A percentile compares a stretch with the other conserved stretches of the same genome.
Conservation (phyloP, 352 stramenopile species). For the Nothophytophthora sp. region DNA sequence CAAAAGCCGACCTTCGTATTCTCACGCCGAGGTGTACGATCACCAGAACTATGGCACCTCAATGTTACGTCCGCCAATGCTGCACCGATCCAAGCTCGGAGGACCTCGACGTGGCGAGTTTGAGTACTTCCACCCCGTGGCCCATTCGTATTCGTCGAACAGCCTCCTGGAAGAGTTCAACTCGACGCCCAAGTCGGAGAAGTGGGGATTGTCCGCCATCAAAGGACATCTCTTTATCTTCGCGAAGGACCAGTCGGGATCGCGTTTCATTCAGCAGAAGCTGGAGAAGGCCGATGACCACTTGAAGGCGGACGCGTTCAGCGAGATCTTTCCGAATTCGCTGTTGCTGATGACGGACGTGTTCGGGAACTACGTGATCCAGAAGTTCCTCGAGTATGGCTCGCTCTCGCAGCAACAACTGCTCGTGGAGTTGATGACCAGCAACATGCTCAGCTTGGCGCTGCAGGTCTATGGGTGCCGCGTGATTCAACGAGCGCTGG, state of each 20-base stretch:
- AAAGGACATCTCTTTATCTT: slow-evolving; percentile 87
- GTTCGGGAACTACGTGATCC: slow-evolving; percentile 99
- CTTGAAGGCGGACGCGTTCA: slow-evolving; percentile 72
- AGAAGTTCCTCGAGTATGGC: slow-evolving; percentile 97
- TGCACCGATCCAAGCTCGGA: slow-evolving; percentile 35
- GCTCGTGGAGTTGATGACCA: slow-evolving; percentile 87
- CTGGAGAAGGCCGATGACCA: slow-evolving; percentile 83
- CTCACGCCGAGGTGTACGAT: slow-evolving; percentile 28
- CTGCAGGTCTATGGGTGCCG: slow-evolving; percentile 97
- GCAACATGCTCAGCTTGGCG: slow-evolving; percentile 94
- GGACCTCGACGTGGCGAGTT: slow-evolving; percentile 27
- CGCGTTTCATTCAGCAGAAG: slow-evolving; percentile 89
- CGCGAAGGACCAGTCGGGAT: slow-evolving; percentile 84
- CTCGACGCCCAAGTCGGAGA: slow-evolving; percentile 62
- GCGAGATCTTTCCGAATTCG: slow-evolving; percentile 81
- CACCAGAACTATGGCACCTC: slow-evolving; percentile 24
- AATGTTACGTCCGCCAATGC: slow-evolving; percentile 21
- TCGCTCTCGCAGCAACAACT: slow-evolving; percentile 85
- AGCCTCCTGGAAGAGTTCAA: slow-evolving; percentile 86
- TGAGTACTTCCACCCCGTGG: slow-evolving; percentile 51
- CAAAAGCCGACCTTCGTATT: slow-evolving; percentile 22
- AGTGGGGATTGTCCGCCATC: slow-evolving; percentile 81
- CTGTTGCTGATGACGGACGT: slow-evolving; percentile 92
- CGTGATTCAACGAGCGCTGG: slow-evolving; percentile 95
- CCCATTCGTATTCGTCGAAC: slow-evolving; percentile 68